Conservation (phyloP, 2,329 filamentous ascomycete species). For the Clonostachys rhizophaga region DNA sequence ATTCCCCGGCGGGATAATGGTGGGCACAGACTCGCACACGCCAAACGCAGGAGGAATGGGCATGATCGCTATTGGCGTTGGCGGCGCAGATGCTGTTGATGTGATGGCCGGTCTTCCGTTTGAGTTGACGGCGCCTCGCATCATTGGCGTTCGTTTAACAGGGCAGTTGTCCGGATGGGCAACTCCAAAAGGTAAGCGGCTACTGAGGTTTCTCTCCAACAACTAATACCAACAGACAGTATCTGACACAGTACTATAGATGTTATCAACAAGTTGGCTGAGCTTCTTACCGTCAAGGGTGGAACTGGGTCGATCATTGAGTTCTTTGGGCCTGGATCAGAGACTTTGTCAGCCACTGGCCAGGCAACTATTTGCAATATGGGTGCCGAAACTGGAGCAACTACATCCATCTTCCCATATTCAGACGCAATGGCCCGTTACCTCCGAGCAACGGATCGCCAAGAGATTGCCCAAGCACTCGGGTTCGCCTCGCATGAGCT, state of each 20-base stretch:
- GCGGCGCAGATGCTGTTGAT: conserved; percentile 1
- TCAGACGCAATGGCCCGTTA: conserved; percentile 78
- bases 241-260: conserved; percentile 18
- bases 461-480: conserved; percentile 63
- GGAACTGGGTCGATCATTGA: conserved; percentile 69
- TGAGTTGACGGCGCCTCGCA: conserved; percentile 53
- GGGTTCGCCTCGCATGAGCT: conserved; percentile 49
- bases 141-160: conserved; percentile 72
- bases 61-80: neutral
- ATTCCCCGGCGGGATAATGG: conserved; percentile 2
- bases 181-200: conserved; percentile 53
- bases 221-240: no score
- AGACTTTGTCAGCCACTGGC: conserved; percentile 64
- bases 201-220: no score
- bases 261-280: conserved; percentile 71
- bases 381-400: conserved; percentile 51
- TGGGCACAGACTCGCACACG: conserved; percentile 1
- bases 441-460: conserved; percentile 66
- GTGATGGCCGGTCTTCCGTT: conserved; percentile 1
- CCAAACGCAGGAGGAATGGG: conserved; percentile 1
- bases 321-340: conserved; percentile 58
- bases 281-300: conserved; percentile 74
- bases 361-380: conserved; percentile 64
- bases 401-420: conserved; percentile 74
- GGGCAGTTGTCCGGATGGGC: conserved; percentile 70